These are phyloP conservation scores for Musa schizocarpa DNA, from an alignment of 176 grass and related monocot species.

Conservation along the genomic window DNA sequence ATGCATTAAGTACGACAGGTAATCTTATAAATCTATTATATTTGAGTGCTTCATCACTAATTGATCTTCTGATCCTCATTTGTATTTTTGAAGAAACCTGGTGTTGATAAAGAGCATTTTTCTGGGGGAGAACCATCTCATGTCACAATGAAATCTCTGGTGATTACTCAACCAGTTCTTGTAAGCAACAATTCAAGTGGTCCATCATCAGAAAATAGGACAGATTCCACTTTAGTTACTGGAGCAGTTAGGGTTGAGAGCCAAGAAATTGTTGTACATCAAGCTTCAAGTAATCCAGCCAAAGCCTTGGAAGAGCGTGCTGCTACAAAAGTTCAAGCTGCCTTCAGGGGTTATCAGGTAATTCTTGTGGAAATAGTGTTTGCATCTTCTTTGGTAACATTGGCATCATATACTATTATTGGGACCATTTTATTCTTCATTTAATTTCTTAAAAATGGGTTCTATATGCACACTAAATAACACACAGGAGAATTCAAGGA, in stretches of 20 bases:
- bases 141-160: conserved; percentile 38
- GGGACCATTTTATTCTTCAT: no score
- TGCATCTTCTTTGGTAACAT: no score
- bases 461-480: no score
- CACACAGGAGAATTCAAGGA: no score
- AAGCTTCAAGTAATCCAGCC: conserved; percentile 18
- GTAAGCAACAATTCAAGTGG: conserved; percentile 37
- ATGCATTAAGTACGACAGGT: no score
- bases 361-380: background rate
- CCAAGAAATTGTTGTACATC: conserved; percentile 15
- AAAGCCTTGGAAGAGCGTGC: conserved; percentile 59
- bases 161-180: conserved; percentile 72
- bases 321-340: conserved; percentile 73
- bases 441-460: no score
- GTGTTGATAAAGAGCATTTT: conserved; percentile 36
- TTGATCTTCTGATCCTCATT: background rate
- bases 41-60: background rate
- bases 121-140: conserved; percentile 21
- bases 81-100: conserved; percentile 32
- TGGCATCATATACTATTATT: no score
- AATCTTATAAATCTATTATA: background rate
- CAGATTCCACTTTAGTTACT: conserved; percentile 37
- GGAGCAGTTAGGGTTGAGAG: conserved; percentile 28
- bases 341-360: conserved; percentile 84
- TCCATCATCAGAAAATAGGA: conserved; percentile 21